A percentile compares a stretch with the other conserved stretches of the same genome.
Evolutionary conservation across 1,139 yeast species (phyloP).

Genomic region (Suhomyces wounanorum): DNA sequence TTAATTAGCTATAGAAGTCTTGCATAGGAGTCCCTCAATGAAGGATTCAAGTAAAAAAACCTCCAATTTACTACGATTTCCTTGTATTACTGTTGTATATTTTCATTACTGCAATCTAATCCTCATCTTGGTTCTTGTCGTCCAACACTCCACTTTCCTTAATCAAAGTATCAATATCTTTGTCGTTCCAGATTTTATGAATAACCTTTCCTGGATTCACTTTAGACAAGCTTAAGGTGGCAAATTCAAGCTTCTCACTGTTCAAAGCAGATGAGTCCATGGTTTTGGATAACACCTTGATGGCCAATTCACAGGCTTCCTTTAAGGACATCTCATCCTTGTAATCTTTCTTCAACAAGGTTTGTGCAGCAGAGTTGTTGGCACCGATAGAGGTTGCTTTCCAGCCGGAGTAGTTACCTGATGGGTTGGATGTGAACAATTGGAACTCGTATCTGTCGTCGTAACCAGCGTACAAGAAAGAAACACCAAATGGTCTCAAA

Average conservation of each 20-base stretch:
- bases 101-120: constrained; percentile 3
- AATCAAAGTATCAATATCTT: constrained; percentile 73
- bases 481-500: constrained; percentile 95
- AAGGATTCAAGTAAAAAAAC: no score
- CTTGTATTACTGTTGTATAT: background rate
- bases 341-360: constrained; percentile 91
- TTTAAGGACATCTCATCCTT: constrained; percentile 75
- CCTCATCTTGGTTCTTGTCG: constrained; percentile 32
- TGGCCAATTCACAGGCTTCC: constrained; percentile 85
- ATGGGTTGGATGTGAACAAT: constrained; percentile 91
- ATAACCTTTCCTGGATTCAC: constrained; percentile 51
- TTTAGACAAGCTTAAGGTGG: constrained; percentile 62
- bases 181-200: constrained; percentile 78
- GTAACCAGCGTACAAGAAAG: constrained; percentile 93
- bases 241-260: constrained; percentile 86
- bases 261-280: constrained; percentile 87
- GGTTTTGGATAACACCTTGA: constrained; percentile 90
- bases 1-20: no score
- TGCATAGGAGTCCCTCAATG: no score
- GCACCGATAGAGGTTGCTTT: constrained; percentile 97
- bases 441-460: constrained; percentile 91
- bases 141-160: constrained; percentile 71
- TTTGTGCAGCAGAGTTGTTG: constrained; percentile 94
- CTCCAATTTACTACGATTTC: no score
- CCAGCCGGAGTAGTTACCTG: constrained; percentile 98